Conservation (phyloP, 139 green algal genomes). For the Coelastrella sp. region DNA sequence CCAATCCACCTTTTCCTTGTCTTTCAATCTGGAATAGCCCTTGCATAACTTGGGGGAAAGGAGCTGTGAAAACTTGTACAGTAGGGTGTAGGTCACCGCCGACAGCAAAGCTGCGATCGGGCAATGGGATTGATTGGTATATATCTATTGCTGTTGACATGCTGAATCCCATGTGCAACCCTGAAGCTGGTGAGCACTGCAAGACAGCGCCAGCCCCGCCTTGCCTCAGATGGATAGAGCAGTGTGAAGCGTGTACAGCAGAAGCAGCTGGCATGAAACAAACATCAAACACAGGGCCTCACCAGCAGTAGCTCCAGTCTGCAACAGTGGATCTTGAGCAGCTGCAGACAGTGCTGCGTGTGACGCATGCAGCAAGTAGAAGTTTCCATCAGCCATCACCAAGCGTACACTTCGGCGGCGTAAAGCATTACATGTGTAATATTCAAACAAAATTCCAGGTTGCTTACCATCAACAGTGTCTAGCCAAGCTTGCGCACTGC, state of each 20-base stretch:
- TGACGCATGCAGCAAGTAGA: background rate
- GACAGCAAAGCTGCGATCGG: conserved; percentile 15
- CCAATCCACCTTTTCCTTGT: conserved; percentile 35
- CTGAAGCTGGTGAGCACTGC: too few relatives aligned
- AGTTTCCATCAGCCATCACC: background rate
- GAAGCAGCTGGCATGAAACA: too few relatives aligned
- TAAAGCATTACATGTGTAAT: background rate
- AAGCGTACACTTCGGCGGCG: background rate
- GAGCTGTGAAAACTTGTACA: conserved; percentile 32
- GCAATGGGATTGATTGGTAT: too few relatives aligned
- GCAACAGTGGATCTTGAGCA: background rate
- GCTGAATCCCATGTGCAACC: too few relatives aligned
- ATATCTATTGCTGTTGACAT: too few relatives aligned
- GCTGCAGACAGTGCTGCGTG: conserved; percentile 7
- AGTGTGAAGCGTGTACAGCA: too few relatives aligned
- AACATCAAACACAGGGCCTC: too few relatives aligned
- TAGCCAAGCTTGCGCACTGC: background rate
- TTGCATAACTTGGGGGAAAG: conserved; percentile 37
- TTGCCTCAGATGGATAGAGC: too few relatives aligned
- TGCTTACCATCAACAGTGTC: background rate
- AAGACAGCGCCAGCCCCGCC: too few relatives aligned
- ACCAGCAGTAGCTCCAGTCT: conserved; percentile 26
- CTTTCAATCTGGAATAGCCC: background rate
- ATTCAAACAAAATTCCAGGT: background rate
- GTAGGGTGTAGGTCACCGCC: conserved; percentile 22